A percentile compares a stretch with the other conserved stretches of the same genome.
Evolutionary conservation across 1,284 basidiomycete species (phyloP).

Genomic region (Naganishia albida): DNA sequence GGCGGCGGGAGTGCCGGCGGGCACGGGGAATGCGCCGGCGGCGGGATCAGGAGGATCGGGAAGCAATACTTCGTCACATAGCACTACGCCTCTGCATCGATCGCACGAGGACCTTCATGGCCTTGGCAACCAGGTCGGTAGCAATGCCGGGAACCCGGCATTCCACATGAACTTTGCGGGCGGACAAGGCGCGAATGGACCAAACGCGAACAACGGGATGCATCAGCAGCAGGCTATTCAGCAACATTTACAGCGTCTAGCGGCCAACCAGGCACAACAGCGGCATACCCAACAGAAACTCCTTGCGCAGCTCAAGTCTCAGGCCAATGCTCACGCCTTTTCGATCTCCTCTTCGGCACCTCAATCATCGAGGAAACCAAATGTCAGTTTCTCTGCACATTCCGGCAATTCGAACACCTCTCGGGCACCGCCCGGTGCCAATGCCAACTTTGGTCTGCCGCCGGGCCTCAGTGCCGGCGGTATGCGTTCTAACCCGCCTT

Average conservation of each 20-base stretch:
- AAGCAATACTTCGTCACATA: conserved; percentile 38
- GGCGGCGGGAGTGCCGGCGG: background rate
- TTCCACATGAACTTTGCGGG: conserved; percentile 12
- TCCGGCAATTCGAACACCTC: conserved; percentile 5
- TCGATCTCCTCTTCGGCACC: conserved; percentile 20
- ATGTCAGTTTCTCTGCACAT: conserved; percentile 40
- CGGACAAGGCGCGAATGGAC: background rate
- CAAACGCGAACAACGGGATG: conserved; percentile 18
- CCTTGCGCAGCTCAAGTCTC: conserved; percentile 28
- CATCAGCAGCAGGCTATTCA: conserved; percentile 36
- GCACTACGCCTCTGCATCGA: conserved; percentile 34
- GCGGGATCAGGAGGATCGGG: conserved; percentile 34
- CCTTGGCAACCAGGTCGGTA: conserved; percentile 19
- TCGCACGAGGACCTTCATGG: conserved; percentile 32
- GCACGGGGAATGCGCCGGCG: background rate
- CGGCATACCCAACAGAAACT: conserved; percentile 35
- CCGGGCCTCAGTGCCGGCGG: background rate
- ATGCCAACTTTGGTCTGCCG: conserved; percentile 1
- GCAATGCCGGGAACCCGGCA: background rate
- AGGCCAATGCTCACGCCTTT: conserved; percentile 29
- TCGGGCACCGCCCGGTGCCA: conserved; percentile 12
- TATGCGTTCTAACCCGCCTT: conserved; percentile 37
- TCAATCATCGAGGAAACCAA: conserved; percentile 19
- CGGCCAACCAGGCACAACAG: conserved; percentile 35
- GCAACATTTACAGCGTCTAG: conserved; percentile 35